Base-by-base conservation (phyloP, 73 alveolate species). In the Breviolum minutum region DNA sequence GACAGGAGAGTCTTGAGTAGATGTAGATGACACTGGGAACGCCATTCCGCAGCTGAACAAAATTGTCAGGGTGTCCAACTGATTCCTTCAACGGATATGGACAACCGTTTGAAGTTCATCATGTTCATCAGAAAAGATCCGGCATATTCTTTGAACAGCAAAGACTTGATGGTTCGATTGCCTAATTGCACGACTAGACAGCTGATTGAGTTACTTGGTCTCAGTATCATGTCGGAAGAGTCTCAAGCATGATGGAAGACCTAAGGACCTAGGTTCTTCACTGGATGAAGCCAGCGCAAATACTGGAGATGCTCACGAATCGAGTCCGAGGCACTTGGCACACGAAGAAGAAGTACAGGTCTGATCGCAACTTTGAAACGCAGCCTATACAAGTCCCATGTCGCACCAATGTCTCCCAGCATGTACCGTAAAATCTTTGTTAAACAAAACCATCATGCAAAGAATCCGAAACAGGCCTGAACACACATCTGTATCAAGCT, bases 361-460 rank as follows among this genome's bases (percentile, higher is more conserved):
- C 98, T 68, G 86, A 80, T 40, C 98, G 63, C 90, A 92, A 30
- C 89, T 92, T 74, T 48, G 68, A 7, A 63, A 92, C 89, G 90
- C 98, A 92, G 98, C 98, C 98, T 74, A 63, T 26, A 12, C 87
- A 40, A 40, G 54, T 40, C 54, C 54, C 54, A 40, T 40, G 54
- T 40, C 54, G 54, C 54, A 40, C 54, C 54, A 40, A 40, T 40
- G 54, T 40, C 54, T 40, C 54, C 54, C 54, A 40, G 54, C 54
- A 40, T 40, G 54, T 40, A 40, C 54, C 54, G 54, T 3, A 40
- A 40, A 2, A 40, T 40, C 54, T 40, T 40, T 40, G 54, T 40
- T 40, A 3, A 40, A 40, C 54, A 40, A 40, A 40, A 40, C 54
- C 54, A 40, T 40, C 54, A 40, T 40, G 54, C 3, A 40, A 40